Evolutionary conservation across 2,329 filamentous ascomycete genomes (phyloP), one percentile per base, ranked within the genome.

Genomic region (Mollisiaceae sp.): DNA sequence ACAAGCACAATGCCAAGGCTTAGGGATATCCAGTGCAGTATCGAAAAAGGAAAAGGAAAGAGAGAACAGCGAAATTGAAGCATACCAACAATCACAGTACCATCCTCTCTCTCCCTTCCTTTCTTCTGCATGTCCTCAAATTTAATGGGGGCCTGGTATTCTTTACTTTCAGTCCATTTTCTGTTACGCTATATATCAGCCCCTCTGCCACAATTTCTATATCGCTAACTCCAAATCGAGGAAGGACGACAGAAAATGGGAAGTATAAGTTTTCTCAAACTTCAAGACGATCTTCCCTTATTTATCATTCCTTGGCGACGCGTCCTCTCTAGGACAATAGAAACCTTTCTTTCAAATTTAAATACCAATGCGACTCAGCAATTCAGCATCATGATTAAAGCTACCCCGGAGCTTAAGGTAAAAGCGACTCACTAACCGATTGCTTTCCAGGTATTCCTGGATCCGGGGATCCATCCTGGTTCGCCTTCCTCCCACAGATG

Each of bases 91-190:
- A 72, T 69, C 12, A 71, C 65, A 6, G 68, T 72, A 60, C 72
- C 70, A 67, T 74, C 70, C 20, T 57, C 65, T 39, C 69, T 68
- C 35, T 65, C 67, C 55, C 72, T 67, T 8, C 69, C 70, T 59
- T 57, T 67, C 62, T 52, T 66, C 62, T 72, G 70, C 70, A 72
- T 74, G 20, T 72, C 68, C 35, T 54, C 39, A 39, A 72, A 72
- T 2, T 20, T 35, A 12, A 73, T 63, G 1, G 70, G 71, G 0
- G 67, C 18, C 38, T 65, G 62, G 60, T 69, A 72, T 0, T 43
- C 59, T 18, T 35, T 15, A 50, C 54, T 62, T 18, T 45, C 14
- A 2, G 67, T 65, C 71, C 70, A 72, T 66, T 66, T 22, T 36
- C 69, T 71, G 56, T 20, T 50, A 18, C 20, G 6, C 60, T 1